Evolutionary conservation across 169 alveolate species (phyloP), one percentile per base, ranked within the genome.

Genomic region (Plasmodium fragile): DNA sequence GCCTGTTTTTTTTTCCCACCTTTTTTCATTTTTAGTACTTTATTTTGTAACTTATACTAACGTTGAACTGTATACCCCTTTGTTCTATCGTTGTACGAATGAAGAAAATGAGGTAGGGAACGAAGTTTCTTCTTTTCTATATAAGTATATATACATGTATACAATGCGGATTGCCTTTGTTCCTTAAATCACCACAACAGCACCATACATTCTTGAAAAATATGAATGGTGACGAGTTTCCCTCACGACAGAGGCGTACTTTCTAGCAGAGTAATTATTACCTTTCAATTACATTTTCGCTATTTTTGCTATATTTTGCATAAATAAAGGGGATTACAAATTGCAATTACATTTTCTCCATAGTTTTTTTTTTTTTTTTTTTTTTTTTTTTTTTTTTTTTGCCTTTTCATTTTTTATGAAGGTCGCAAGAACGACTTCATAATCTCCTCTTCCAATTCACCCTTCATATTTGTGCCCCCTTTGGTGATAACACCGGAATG

Each of bases 271-370:
- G 36, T 22, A 65, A 7, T 65, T 25, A 22, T 65, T 65, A 65
- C 36, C 30, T 65, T 5, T 65, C n/a, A 65, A 65, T 65, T 65
- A 65, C 75, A 65, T 65, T 36, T 73, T 73, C 43, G 39, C 59
- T 73, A 73, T 32, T 73, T 73, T 73, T 22, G 59, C n/a, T n/a
- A n/a, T n/a, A n/a, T n/a, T n/a, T n/a, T 73, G 53, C 81, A 22
- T 10, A 78, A 36, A 41, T n/a, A 41, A 78, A 78, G 30, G 30
- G 36, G 75, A 5, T 65, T 28, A 18, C n/a, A 78, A 78, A 78
- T 78, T 78, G 82, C 83, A 41, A 18, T 49, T 78, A 36, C 83
- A 78, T 34, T 78, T 78, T 78, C 32, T 32, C 32, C 11, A 36
- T 34, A 41, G 16, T n/a, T 65, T 65, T 59, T 65, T 65, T 65